phyloP scores from a whole-genome alignment of 139 green algal species.

The Choricystis sp. region DNA sequence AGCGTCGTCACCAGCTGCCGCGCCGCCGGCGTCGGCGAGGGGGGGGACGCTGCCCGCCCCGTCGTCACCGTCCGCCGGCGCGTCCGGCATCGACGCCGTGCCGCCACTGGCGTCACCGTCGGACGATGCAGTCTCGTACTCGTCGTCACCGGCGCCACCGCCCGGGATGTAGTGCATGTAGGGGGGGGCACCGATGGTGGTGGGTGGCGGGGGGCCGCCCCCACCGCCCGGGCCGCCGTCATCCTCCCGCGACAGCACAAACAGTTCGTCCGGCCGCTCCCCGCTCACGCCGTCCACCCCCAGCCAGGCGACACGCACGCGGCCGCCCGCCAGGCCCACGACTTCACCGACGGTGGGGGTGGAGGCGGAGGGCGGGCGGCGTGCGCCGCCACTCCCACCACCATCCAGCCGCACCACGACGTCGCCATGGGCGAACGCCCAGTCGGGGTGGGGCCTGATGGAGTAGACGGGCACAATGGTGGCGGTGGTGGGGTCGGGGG shows the following conservation, averaged over 20 bases:
- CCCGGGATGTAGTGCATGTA: too few relatives aligned
- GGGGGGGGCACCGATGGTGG: too few relatives aligned
- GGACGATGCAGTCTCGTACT: neutral
- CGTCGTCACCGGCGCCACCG: neutral
- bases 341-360: neutral
- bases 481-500: neutral
- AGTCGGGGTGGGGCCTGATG: constrained; percentile 19
- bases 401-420: constrained; percentile 8
- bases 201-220: too few relatives aligned
- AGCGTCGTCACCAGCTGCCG: neutral
- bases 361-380: too few relatives aligned
- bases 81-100: neutral
- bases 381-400: neutral
- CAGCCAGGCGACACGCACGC: neutral
- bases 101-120: neutral
- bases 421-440: constrained; percentile 16
- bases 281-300: neutral
- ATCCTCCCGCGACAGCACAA: neutral
- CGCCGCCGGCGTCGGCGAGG: too few relatives aligned
- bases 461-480: constrained; percentile 23
- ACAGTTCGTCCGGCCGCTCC: neutral
- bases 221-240: neutral
- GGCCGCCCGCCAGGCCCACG: neutral
- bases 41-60: neutral
- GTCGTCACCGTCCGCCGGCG: neutral